Evolutionary conservation across 2,329 filamentous ascomycete species (phyloP).

Genomic region (Penicillium sp.): DNA sequence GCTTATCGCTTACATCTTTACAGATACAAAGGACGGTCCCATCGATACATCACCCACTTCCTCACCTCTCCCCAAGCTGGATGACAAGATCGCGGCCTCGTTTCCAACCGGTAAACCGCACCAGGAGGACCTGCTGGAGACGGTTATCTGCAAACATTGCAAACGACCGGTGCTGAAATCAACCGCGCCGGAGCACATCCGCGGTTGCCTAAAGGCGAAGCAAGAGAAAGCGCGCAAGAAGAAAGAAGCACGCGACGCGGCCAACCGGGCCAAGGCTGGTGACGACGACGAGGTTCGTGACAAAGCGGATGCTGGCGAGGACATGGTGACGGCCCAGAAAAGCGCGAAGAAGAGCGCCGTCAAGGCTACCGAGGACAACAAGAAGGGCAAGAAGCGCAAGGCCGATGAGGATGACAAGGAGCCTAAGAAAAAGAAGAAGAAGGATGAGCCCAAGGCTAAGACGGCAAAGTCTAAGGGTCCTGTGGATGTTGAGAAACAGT

Average conservation of each 20-base stretch:
- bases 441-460: conserved; percentile 83
- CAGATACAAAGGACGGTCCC: conserved; percentile 27
- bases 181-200: conserved; percentile 73
- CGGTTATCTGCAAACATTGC: conserved; percentile 87
- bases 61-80: conserved; percentile 55
- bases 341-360: conserved; percentile 58
- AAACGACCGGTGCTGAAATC: conserved; percentile 79
- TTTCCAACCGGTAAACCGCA: conserved; percentile 79
- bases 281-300: conserved; percentile 46
- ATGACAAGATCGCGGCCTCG: conserved; percentile 69
- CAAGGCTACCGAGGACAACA: conserved; percentile 51
- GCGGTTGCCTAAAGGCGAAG: conserved; percentile 77
- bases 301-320: conserved; percentile 33
- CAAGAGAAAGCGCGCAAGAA: conserved; percentile 74
- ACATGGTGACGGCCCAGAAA: conserved; percentile 57
- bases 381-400: conserved; percentile 73
- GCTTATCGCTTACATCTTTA: not conserved
- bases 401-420: conserved; percentile 68
- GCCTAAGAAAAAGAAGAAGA: conserved; percentile 88
- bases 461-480: conserved; percentile 81
- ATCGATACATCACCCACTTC: conserved; percentile 32
- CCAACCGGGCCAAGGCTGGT: conserved; percentile 56
- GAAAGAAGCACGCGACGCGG: conserved; percentile 67
- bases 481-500: conserved; percentile 90
- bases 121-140: conserved; percentile 73